A percentile compares a stretch with the other conserved stretches of the same genome.
Evolutionary conservation across 2,329 filamentous ascomycete genomes (phyloP).

Genomic region (Hypoxylon sp.): DNA sequence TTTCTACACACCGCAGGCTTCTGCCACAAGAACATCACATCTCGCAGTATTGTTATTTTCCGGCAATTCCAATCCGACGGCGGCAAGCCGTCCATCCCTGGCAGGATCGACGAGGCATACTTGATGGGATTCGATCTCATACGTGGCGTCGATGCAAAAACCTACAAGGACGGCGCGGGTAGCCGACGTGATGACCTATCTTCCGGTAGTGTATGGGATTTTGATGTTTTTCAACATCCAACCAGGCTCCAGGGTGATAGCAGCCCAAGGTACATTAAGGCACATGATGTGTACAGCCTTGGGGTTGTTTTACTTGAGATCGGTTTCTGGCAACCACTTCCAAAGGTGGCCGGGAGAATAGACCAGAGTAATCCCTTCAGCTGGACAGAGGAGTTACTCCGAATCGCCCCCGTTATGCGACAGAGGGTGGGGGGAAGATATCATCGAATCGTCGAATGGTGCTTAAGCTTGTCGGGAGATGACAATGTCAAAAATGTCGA

Average conservation of each 20-base stretch:
- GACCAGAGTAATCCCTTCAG: not conserved
- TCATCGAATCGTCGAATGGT: not conserved
- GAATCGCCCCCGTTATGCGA: not conserved
- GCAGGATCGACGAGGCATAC: not conserved
- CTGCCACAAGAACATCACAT: constrained; percentile 1
- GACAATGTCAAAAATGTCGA: not conserved
- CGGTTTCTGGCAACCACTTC: not conserved
- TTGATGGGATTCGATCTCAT: constrained; percentile 3
- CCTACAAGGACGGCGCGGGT: not conserved
- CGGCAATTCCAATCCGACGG: not conserved
- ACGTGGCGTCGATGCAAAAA: constrained; percentile 1
- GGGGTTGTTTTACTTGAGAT: not conserved
- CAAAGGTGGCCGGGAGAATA: not conserved
- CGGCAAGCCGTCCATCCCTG: not conserved
- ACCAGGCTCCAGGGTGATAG: not conserved
- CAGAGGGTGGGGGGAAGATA: not conserved
- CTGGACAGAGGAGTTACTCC: not conserved
- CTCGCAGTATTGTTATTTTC: not conserved
- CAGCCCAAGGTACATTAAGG: not conserved
- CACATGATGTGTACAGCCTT: not conserved
- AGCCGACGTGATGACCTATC: not conserved
- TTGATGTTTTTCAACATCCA: not conserved
- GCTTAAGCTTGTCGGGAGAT: not conserved
- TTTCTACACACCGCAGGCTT: not conserved
- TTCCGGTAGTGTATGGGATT: not conserved